A percentile compares a stretch with the other conserved stretches of the same genome.
Conservation (phyloP, 139 green algal genomes). For the Pseudopediastrum boryanum region DNA sequence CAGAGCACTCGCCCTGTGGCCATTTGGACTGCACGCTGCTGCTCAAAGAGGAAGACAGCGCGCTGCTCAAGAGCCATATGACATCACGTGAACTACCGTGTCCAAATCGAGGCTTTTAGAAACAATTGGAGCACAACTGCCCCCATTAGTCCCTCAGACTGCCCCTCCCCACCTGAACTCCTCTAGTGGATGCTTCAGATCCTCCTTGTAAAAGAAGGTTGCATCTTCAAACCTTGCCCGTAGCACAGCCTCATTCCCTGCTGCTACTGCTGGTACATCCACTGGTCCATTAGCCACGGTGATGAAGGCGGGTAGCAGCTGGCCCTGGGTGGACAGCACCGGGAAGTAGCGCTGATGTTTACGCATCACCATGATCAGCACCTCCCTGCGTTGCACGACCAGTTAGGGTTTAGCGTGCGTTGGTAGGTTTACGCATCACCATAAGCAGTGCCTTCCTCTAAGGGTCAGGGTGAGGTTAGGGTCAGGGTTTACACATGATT, state of each 20-base stretch:
- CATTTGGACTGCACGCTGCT: too few species aligned
- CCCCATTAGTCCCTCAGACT: too few species aligned
- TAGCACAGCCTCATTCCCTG: constrained; percentile 96
- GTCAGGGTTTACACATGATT: too few species aligned
- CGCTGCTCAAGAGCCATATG: too few species aligned
- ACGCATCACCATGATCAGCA: constrained; percentile 98
- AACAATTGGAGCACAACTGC: too few species aligned
- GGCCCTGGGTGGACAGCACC: constrained; percentile 60
- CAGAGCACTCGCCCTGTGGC: too few species aligned
- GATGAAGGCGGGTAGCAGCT: constrained; percentile 90
- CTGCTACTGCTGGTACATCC: constrained; percentile 70
- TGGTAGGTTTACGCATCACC: background rate
- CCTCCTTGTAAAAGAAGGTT: constrained; percentile 95
- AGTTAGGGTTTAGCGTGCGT: background rate
- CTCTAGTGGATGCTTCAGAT: constrained; percentile 79
- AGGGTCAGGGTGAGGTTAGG: too few species aligned
- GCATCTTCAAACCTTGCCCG: constrained; percentile 96
- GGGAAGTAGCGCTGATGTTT: constrained; percentile 99
- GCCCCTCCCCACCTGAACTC: constrained; percentile 67
- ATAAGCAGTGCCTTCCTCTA: too few species aligned
- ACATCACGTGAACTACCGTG: too few species aligned
- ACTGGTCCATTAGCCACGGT: constrained; percentile 94
- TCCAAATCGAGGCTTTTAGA: too few species aligned
- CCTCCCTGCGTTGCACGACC: constrained; percentile 85
- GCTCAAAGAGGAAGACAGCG: too few species aligned